Evolutionary conservation across 2,329 filamentous ascomycete genomes (phyloP).

Genomic region (Fusarium brevicatenulatum): DNA sequence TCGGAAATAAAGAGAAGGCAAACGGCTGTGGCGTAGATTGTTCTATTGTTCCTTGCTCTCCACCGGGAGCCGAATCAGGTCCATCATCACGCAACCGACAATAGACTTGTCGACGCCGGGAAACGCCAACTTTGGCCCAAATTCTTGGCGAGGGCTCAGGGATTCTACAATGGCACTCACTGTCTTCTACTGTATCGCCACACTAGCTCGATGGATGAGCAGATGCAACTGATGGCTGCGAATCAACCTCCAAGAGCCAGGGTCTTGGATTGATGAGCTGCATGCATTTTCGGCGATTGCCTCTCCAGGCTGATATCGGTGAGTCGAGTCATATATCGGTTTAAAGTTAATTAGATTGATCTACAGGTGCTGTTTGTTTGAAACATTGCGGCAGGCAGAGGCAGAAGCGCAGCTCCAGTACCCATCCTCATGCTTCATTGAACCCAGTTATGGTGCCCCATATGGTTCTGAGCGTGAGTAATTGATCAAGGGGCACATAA

Average conservation of each 20-base stretch:
- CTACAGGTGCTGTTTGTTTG: neutral
- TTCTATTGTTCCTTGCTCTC: conserved; percentile 14
- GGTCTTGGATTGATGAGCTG: conserved; percentile 12
- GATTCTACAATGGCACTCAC: conserved; percentile 3
- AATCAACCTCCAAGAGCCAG: conserved; percentile 8
- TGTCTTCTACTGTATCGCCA: neutral
- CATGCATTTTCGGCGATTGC: conserved; percentile 19
- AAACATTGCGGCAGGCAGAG: conserved; percentile 4
- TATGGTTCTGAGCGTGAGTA: conserved; percentile 1
- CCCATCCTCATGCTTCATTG: neutral
- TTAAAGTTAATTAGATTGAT: neutral
- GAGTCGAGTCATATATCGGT: neutral
- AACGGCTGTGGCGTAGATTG: conserved; percentile 18
- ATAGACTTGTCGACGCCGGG: neutral
- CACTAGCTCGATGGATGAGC: conserved; percentile 6
- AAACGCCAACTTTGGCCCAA: neutral
- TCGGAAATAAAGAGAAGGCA: conserved; percentile 15
- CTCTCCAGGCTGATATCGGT: conserved; percentile 4
- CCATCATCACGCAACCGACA: neutral
- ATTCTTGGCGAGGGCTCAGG: conserved; percentile 1
- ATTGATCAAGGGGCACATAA: conserved; percentile 2
- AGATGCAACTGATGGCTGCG: neutral
- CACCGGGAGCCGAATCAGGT: neutral
- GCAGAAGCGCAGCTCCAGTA: neutral
- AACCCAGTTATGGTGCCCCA: conserved; percentile 7